Evolutionary conservation across 371 early-diverging fungal species (phyloP).

Genomic region (Mitosporidium daphniae): DNA sequence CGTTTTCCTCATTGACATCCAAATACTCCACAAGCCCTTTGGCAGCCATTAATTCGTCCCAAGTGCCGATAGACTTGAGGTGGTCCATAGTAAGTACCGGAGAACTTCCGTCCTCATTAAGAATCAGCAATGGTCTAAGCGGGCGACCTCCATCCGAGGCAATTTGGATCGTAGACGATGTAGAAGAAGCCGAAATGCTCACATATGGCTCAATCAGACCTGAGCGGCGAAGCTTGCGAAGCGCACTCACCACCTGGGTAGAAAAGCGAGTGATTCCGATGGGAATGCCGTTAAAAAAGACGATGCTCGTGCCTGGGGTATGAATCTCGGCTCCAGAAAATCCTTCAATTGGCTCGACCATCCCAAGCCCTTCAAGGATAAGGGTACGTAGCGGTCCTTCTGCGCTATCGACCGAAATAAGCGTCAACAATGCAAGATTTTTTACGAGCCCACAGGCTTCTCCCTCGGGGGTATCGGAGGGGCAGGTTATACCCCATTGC

Average conservation of each 20-base stretch:
- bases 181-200: conserved; percentile 46
- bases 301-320: conserved; percentile 22
- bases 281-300: conserved; percentile 61
- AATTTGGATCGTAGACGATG: conserved; percentile 48
- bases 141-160: conserved; percentile 91
- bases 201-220: conserved; percentile 61
- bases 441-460: conserved; percentile 98
- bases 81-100: too few relatives aligned
- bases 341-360: conserved; percentile 31
- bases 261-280: conserved; percentile 45
- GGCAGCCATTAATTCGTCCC: too few relatives aligned
- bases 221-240: conserved; percentile 43
- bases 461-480: conserved; percentile 98
- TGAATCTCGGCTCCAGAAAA: conserved; percentile 45
- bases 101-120: conserved; percentile 19
- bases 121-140: conserved; percentile 83
- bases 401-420: conserved; percentile 81
- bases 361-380: conserved; percentile 28
- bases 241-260: conserved; percentile 27
- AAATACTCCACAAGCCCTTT: conserved; percentile 86
- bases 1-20: conserved; percentile 93
- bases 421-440: conserved; percentile 91
- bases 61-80: too few relatives aligned
- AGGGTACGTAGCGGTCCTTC: conserved; percentile 29
- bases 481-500: conserved; percentile 94